Conservation (phyloP, 179 eudicot species). For the Spergularia azorica region DNA sequence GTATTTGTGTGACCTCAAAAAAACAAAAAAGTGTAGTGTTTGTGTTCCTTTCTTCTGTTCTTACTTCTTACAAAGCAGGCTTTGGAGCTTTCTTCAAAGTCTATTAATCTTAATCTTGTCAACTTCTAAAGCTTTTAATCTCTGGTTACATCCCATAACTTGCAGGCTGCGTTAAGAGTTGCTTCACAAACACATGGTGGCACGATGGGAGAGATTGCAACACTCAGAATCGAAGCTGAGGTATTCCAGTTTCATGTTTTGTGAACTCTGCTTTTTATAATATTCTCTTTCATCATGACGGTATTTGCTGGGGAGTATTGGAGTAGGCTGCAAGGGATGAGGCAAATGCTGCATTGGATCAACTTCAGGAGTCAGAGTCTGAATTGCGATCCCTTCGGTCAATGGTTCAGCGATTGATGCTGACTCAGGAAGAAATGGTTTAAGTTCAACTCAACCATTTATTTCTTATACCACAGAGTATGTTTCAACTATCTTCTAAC, state of each 20-base stretch:
- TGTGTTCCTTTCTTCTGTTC: too few species aligned
- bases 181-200: constrained; percentile 74
- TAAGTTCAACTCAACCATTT: constrained; percentile 23
- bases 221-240: constrained; percentile 75
- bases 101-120: too few species aligned
- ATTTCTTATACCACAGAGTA: background rate
- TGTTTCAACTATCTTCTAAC: constrained; percentile 31
- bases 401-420: constrained; percentile 68
- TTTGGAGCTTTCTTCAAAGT: background rate
- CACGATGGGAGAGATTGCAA: constrained; percentile 52
- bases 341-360: constrained; percentile 60
- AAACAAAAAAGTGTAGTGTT: too few species aligned
- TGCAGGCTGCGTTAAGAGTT: constrained; percentile 66
- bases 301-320: constrained; percentile 27
- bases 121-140: constrained; percentile 4
- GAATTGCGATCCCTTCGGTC: constrained; percentile 67
- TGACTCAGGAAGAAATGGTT: constrained; percentile 94
- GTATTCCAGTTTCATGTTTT: constrained; percentile 40
- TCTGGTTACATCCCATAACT: background rate
- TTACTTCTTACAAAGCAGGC: background rate
- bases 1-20: too few species aligned
- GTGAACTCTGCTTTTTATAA: background rate
- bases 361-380: constrained; percentile 54
- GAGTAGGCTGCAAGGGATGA: constrained; percentile 61
- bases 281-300: constrained; percentile 15